Conservation (phyloP, 257 asterid genomes). For the Plantago ovata region DNA sequence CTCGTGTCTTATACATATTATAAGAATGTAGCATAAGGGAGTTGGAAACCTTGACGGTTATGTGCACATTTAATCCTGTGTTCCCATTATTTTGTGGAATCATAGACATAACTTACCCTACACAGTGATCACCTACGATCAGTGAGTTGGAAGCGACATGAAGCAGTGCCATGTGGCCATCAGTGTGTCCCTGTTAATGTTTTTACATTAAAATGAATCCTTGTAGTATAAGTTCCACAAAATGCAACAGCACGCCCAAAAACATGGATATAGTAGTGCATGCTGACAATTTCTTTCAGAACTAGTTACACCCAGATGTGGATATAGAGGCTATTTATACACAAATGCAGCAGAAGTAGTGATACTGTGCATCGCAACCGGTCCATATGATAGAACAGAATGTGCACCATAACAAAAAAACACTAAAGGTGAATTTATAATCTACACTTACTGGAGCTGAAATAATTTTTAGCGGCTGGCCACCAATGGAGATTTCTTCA, state of each 20-base stretch:
- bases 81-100: neutral
- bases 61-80: neutral
- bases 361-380: neutral
- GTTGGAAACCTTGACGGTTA: neutral
- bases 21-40: neutral
- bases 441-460: conserved; percentile 63
- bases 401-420: neutral
- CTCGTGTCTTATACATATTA: neutral
- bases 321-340: neutral
- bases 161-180: conserved; percentile 87
- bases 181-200: conserved; percentile 84
- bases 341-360: neutral
- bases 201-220: conserved; percentile 9
- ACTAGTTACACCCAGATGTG: neutral
- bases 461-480: conserved; percentile 65
- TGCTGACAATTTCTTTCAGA: neutral
- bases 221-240: conserved; percentile 16
- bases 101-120: conserved; percentile 61
- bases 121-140: conserved; percentile 95
- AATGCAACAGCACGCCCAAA: conserved; percentile 13
- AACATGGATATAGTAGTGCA: neutral
- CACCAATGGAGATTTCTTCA: conserved; percentile 85
- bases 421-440: conserved; percentile 12
- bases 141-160: conserved; percentile 77
- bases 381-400: no score